A percentile compares a stretch with the other conserved stretches of the same genome.
phyloP scores from a whole-genome alignment of 2,329 filamentous ascomycete species.

The Pseudogymnoascus sp. region DNA sequence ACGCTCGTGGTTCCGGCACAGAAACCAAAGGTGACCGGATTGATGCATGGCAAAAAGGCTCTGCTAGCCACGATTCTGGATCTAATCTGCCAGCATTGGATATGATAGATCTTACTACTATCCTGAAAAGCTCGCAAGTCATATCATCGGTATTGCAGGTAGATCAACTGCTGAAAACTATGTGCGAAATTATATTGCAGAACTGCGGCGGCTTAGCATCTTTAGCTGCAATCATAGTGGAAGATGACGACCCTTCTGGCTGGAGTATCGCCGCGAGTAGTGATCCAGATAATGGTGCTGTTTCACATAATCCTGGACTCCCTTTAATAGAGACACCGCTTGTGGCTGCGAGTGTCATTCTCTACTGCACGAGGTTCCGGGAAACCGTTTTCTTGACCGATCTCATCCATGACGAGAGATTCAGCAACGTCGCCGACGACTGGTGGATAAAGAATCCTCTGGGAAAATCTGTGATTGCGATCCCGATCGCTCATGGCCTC shows the following conservation, averaged over 20 bases:
- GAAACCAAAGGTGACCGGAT: slow-evolving; percentile 50
- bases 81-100: slow-evolving; percentile 64
- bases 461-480: slow-evolving; percentile 68
- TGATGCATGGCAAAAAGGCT: slow-evolving; percentile 51
- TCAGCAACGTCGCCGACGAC: slow-evolving; percentile 61
- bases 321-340: slow-evolving; percentile 56
- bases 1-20: slow-evolving; percentile 29
- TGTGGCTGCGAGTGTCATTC: slow-evolving; percentile 66
- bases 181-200: slow-evolving; percentile 73
- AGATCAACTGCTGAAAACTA: slow-evolving; percentile 66
- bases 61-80: slow-evolving; percentile 49
- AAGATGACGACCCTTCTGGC: slow-evolving; percentile 46
- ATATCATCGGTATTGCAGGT: slow-evolving; percentile 71
- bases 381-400: slow-evolving; percentile 69
- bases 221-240: slow-evolving; percentile 63
- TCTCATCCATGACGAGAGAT: slow-evolving; percentile 65
- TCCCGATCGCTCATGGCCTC: slow-evolving; percentile 66
- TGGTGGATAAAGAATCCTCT: slow-evolving; percentile 61
- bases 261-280: slow-evolving; percentile 71
- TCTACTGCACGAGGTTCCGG: slow-evolving; percentile 68
- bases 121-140: slow-evolving; percentile 69
- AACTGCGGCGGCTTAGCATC: slow-evolving; percentile 64
- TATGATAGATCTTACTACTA: slow-evolving; percentile 74
- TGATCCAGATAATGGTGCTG: slow-evolving; percentile 59
- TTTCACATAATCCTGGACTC: slow-evolving; percentile 56